Evolutionary conservation across 805 yeast species (phyloP), one percentile per base, ranked within the genome.

Genomic region (Ogataea parapolymorpha): DNA sequence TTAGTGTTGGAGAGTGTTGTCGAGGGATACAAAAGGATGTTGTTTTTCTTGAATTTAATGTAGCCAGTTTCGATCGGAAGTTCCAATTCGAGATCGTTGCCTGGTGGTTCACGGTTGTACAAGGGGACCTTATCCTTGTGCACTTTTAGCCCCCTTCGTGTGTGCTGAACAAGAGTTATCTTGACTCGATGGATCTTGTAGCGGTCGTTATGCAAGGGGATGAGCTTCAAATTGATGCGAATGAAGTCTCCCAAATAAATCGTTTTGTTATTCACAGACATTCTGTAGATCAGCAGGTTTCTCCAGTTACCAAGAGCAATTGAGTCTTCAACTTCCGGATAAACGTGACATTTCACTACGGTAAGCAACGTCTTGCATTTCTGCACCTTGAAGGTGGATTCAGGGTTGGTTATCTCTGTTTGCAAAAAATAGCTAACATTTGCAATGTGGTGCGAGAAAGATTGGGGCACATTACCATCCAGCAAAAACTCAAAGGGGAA

Each of bases 301-400:
- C 66, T 53, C 67, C 67, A 63, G 30, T 48, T 57, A 6, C 66
- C 67, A 14, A 54, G 18, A 0, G 61, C 54, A 3, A 53, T n/a
- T 5, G 54, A 48, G 28, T 51, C 51, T 16, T 45, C 49, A 3
- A 26, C 14, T 11, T 42, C 37, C 5, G n/a, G 23, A 4, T 28
- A 22, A 4, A 46, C 40, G 14, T 40, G 32, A 26, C 59, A 56
- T 32, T 46, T 36, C 14, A 52, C 42, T 11, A 51, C 48, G 20
- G 43, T 38, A n/a, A 45, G 22, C 13, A 6, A n/a, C 6, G 25
- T 35, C 23, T 44, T 35, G 45, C 49, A 41, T 24, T 10, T 26
- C 13, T 35, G 35, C 4, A 24, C 22, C 25, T 47, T 45, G 2
- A 39, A 20, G 11, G 32, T 14, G 17, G 29, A 17, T 23, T 6